A percentile compares a stretch with the other conserved stretches of the same genome.
Evolutionary conservation across 2,329 filamentous ascomycete genomes (phyloP).

Genomic region (Talaromyces pinophilus): DNA sequence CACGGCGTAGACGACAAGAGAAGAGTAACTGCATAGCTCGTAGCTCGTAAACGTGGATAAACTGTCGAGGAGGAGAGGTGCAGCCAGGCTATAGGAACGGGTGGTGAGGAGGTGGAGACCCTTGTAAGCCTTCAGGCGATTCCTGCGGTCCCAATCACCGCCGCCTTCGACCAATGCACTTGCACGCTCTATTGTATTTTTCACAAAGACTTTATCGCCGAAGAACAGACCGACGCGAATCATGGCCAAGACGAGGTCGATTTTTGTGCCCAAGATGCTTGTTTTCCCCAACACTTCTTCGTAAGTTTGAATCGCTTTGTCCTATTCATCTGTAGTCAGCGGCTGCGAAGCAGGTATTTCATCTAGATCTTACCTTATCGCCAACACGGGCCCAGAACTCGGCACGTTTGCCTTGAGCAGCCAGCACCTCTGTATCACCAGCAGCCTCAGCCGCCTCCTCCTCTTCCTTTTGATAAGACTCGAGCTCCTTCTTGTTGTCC

Average conservation of each 20-base stretch:
- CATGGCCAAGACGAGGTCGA: slow-evolving; percentile 93
- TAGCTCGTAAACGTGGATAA: slow-evolving; percentile 98
- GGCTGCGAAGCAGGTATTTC: too few species aligned
- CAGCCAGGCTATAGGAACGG: slow-evolving; percentile 84
- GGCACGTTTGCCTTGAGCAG: slow-evolving; percentile 88
- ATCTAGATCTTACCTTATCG: slow-evolving; percentile 69
- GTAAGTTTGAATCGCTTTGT: slow-evolving; percentile 89
- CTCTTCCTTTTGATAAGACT: slow-evolving; percentile 77
- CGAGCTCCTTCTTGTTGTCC: slow-evolving; percentile 76
- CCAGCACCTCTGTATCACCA: slow-evolving; percentile 91
- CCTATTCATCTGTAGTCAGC: slow-evolving; percentile 53
- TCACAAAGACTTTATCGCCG: slow-evolving; percentile 85
- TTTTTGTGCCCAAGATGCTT: slow-evolving; percentile 94
- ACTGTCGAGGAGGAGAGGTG: slow-evolving; percentile 91
- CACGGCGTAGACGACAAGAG: slow-evolving; percentile 91
- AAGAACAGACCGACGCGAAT: slow-evolving; percentile 96
- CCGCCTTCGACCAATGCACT: slow-evolving; percentile 89
- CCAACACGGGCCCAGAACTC: slow-evolving; percentile 95
- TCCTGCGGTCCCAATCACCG: slow-evolving; percentile 97
- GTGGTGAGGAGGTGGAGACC: slow-evolving; percentile 90
- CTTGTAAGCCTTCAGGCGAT: slow-evolving; percentile 97
- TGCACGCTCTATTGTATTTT: slow-evolving; percentile 90
- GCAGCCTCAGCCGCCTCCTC: slow-evolving; percentile 95
- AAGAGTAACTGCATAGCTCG: slow-evolving; percentile 96
- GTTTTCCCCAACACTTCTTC: slow-evolving; percentile 96